Conservation (phyloP, 2,329 filamentous ascomycete species). For the Dactylellina leptospora region DNA sequence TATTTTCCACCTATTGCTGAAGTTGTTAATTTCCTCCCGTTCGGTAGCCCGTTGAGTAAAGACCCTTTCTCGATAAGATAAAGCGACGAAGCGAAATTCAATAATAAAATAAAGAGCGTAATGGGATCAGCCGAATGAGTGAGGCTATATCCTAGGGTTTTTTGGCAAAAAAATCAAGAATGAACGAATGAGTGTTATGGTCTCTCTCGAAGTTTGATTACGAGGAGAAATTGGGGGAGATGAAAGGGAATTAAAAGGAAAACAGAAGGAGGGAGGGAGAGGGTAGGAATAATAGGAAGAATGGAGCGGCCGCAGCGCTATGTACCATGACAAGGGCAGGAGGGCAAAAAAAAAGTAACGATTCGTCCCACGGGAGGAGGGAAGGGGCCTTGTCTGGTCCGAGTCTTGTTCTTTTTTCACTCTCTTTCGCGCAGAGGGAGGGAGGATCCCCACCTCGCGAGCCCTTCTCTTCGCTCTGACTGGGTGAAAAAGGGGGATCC, state of each 20-base stretch:
- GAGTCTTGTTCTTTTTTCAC: constrained; percentile 3
- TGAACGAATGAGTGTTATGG: constrained; percentile 53
- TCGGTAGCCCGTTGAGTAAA: constrained; percentile 31
- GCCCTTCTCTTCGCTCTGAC: constrained; percentile 28
- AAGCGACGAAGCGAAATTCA: constrained; percentile 54
- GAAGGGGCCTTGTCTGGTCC: constrained; percentile 53
- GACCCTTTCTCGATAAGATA: constrained; percentile 52
- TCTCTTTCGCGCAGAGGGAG: constrained; percentile 28
- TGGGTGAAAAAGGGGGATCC: constrained; percentile 53
- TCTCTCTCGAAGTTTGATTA: constrained; percentile 54
- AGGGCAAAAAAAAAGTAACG: constrained; percentile 39
- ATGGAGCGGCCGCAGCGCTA: constrained; percentile 21
- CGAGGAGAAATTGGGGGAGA: constrained; percentile 54
- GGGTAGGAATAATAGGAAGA: constrained; percentile 49
- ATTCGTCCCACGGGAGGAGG: constrained; percentile 49
- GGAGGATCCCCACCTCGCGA: constrained; percentile 38
- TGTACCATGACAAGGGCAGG: not conserved
- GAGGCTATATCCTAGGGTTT: constrained; percentile 56
- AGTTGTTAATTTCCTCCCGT: constrained; percentile 36
- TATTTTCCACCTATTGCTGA: constrained; percentile 51
- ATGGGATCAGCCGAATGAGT: constrained; percentile 58
- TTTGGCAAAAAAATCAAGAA: constrained; percentile 53
- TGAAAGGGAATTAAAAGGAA: constrained; percentile 54
- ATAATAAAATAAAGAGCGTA: constrained; percentile 57
- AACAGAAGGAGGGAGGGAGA: constrained; percentile 53